Conservation (phyloP, 805 yeast genomes). For the Cyberlindnera maritima region DNA sequence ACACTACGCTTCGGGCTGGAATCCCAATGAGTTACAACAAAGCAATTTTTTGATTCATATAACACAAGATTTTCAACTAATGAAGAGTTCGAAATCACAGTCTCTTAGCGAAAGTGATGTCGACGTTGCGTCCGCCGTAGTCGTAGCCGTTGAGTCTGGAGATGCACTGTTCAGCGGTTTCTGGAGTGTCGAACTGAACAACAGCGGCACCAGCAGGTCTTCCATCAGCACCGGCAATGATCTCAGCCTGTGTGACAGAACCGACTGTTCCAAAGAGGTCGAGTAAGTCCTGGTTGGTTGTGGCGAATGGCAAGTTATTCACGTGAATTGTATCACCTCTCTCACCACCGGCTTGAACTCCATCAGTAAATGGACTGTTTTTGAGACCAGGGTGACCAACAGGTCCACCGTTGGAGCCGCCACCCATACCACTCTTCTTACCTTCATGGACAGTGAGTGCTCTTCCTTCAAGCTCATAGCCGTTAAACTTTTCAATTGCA, state of each 20-base stretch:
- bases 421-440: constrained; percentile 29
- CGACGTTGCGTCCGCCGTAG: constrained; percentile 78
- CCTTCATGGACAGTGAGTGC: constrained; percentile 79
- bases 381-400: constrained; percentile 1
- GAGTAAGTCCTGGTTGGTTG: constrained; percentile 78
- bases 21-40: too few relatives aligned
- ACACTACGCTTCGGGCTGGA: too few relatives aligned
- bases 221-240: constrained; percentile 59
- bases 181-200: constrained; percentile 65
- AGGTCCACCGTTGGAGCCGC: background rate
- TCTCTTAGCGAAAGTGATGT: constrained; percentile 58
- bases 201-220: constrained; percentile 84
- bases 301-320: constrained; percentile 82
- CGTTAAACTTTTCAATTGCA: constrained; percentile 70
- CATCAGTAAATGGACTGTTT: constrained; percentile 56
- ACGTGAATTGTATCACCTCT: constrained; percentile 64
- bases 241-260: constrained; percentile 69
- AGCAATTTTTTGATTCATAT: too few relatives aligned
- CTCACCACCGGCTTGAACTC: constrained; percentile 59
- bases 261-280: constrained; percentile 88
- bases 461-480: constrained; percentile 74
- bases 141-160: constrained; percentile 71
- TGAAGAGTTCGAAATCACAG: constrained; percentile 1
- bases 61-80: background rate
- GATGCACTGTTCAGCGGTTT: constrained; percentile 72